Evolutionary conservation across 805 yeast species (phyloP), one percentile per base, ranked within the genome.

Genomic region (Suhomyces pyralidae): DNA sequence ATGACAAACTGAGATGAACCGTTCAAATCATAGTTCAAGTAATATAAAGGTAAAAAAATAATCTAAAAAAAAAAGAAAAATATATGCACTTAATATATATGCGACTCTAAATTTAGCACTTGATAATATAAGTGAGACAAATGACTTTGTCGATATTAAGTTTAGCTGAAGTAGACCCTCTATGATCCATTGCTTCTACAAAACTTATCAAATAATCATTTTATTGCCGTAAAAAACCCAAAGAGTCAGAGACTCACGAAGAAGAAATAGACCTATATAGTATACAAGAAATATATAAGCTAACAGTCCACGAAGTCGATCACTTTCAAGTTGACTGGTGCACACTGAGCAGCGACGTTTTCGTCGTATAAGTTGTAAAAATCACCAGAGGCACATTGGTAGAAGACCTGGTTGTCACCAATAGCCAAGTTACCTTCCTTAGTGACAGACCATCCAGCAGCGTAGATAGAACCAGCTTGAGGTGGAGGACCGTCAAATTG

Each of bases 401-500:
- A 86, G 79, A 86, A 86, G 51, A 78, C 75, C 55, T 81, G 81
- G 46, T 70, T 63, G 62, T 72, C 71, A 71, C 90, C 91, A 56
- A 86, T 69, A 34, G 89, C 89, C 64, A 86, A 79, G 71, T 81
- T 81, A 46, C 51, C 53, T 57, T 88, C 85, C 63, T 78, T 81
- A 61, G 55, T 52, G 45, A 53, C 51, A n/a, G 58, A 55, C 69
- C 69, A 65, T 36, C 69, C 69, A 34, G 64, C 68, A 53, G 69
- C 69, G 59, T 60, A 65, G 55, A 65, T 64, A 54, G 68, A 51
- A 34, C 69, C 69, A 40, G 65, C 89, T 78, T 86, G 93, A 65
- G 92, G 91, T 73, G 88, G 86, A 55, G 88, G 88, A 67, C 89
- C 89, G 66, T 85, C 89, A 66, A 84, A 84, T 73, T 84, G 90